Conservation (phyloP, 257 asterid species). For the Ligustrum vulgare region DNA sequence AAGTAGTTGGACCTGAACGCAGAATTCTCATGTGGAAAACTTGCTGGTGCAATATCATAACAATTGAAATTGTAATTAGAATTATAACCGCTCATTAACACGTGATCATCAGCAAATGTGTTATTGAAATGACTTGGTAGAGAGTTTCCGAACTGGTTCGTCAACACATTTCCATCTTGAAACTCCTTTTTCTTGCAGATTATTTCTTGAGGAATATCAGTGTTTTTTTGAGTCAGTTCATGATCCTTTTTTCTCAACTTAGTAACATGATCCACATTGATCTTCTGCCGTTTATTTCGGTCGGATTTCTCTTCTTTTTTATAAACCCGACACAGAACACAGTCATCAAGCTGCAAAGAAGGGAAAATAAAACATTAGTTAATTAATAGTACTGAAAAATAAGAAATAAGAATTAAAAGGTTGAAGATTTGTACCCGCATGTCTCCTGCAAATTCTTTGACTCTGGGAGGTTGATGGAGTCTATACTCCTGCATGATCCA, state of each 20-base stretch:
- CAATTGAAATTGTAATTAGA: not conserved
- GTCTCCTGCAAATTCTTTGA: not conserved
- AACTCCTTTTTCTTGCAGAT: not conserved
- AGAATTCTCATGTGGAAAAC: not conserved
- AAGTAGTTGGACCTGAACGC: not conserved
- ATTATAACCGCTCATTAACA: not conserved
- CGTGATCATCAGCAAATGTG: not conserved
- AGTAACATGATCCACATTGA: not conserved
- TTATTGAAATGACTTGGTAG: not conserved
- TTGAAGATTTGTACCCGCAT: conserved; percentile 28
- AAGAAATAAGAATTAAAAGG: not conserved
- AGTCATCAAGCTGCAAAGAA: conserved; percentile 35
- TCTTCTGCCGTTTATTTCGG: not conserved
- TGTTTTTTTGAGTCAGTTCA: not conserved
- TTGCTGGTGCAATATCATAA: not conserved
- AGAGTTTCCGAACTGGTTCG: not conserved
- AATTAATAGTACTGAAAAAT: not conserved
- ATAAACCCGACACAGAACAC: conserved; percentile 28
- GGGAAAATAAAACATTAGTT: not conserved
- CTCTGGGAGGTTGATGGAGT: conserved; percentile 1
- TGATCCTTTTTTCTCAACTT: not conserved
- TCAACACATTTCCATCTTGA: not conserved
- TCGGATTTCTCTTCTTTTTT: conserved; percentile 14
- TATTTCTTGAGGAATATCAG: not conserved
- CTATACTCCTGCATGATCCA: conserved; percentile 39